Evolutionary conservation across 108 stramenopile species (phyloP).

Genomic region (Nitzschia sp.): DNA sequence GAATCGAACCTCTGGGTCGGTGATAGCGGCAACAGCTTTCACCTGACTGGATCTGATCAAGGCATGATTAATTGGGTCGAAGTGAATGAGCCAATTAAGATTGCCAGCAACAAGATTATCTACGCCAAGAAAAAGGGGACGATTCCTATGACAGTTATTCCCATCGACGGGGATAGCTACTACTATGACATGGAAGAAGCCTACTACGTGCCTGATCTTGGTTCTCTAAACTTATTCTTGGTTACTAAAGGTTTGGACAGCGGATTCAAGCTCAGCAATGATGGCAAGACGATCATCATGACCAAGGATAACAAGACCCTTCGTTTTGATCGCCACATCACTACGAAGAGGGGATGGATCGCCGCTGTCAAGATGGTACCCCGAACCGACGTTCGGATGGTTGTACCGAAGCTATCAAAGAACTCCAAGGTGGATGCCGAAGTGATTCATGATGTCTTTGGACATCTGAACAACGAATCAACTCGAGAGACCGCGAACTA

Average conservation of each 20-base stretch:
- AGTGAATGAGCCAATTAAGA: background rate
- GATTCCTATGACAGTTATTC: background rate
- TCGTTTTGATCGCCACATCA: background rate
- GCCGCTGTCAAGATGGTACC: background rate
- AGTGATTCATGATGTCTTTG: background rate
- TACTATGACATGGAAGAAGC: background rate
- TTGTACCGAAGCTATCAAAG: background rate
- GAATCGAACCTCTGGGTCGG: conserved; percentile 1
- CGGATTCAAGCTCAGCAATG: background rate
- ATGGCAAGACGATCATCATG: conserved; percentile 1
- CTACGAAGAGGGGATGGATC: background rate
- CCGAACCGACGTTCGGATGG: background rate
- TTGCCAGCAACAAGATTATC: background rate
- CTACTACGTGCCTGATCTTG: conserved; percentile 3
- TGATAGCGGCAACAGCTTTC: background rate
- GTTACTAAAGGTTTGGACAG: background rate
- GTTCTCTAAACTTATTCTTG: background rate
- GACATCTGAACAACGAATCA: background rate
- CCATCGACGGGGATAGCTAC: background rate
- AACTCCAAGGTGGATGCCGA: background rate
- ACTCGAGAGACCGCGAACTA: conserved; percentile 2
- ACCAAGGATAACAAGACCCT: background rate
- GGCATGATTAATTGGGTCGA: conserved; percentile 2
- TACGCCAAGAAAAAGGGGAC: background rate
- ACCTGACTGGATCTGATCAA: background rate